phyloP scores from a whole-genome alignment of 1,284 basidiomycete genomes.

The Psilocybe mexicana region DNA sequence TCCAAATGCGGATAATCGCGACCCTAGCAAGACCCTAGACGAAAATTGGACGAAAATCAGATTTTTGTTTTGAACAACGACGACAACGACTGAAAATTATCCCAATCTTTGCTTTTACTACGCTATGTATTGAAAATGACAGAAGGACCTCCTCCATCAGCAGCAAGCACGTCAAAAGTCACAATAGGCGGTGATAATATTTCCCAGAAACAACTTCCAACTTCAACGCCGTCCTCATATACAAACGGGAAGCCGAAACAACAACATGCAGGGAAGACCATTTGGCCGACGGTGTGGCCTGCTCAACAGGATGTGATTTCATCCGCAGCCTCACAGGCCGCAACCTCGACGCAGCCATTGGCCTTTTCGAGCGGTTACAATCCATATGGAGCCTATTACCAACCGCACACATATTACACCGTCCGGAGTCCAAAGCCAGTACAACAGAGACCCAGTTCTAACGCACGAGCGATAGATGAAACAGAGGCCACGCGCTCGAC shows the following conservation, averaged over 20 bases:
- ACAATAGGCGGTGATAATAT: background rate
- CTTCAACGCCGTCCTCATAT: background rate
- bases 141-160: slow-evolving; percentile 21
- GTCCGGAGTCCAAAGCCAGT: background rate
- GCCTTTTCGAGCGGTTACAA: background rate
- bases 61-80: slow-evolving; percentile 2
- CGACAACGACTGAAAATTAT: background rate
- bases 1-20: slow-evolving; percentile 6
- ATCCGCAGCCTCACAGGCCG: background rate
- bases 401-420: slow-evolving; percentile 4
- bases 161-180: slow-evolving; percentile 19
- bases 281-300: background rate
- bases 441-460: background rate
- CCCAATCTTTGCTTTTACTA: background rate
- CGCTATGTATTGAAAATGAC: slow-evolving; percentile 18
- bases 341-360: background rate
- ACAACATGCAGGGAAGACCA: slow-evolving; percentile 1
- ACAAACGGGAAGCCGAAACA: background rate
- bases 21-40: background rate
- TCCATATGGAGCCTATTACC: slow-evolving; percentile 15
- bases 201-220: background rate
- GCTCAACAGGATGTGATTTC: background rate
- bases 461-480: background rate
- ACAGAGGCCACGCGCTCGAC: background rate
- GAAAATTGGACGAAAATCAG: background rate